Evolutionary conservation across 2,329 filamentous ascomycete species (phyloP).

Genomic region (Nannizziopsis arthrosporioides): DNA sequence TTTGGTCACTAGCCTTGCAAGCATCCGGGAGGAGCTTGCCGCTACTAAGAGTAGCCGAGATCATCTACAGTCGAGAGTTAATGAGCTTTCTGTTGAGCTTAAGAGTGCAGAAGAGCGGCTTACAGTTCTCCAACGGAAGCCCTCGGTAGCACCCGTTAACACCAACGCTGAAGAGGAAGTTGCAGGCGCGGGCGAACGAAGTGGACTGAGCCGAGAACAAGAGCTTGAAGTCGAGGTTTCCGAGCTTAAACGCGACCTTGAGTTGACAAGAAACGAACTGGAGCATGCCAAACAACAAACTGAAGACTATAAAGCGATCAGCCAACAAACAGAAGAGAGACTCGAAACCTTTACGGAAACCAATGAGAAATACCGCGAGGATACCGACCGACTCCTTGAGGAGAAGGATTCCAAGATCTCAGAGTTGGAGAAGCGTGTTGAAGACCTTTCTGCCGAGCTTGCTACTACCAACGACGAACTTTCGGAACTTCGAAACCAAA

Average conservation of each 20-base stretch:
- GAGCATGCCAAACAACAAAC: constrained; percentile 69
- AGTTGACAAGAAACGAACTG: constrained; percentile 66
- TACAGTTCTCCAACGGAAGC: constrained; percentile 67
- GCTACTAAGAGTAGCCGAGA: constrained; percentile 78
- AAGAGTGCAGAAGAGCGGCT: constrained; percentile 80
- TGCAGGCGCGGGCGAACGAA: constrained; percentile 43
- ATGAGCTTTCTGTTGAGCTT: constrained; percentile 79
- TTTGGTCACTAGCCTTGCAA: constrained; percentile 64
- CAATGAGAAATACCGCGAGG: constrained; percentile 76
- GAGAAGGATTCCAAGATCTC: constrained; percentile 70
- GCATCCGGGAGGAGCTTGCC: constrained; percentile 75
- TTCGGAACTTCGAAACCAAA: constrained; percentile 64
- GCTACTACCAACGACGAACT: constrained; percentile 71
- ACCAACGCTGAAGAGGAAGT: constrained; percentile 32
- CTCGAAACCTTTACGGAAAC: constrained; percentile 66
- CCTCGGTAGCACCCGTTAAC: constrained; percentile 49
- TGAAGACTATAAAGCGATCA: constrained; percentile 80
- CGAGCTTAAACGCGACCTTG: constrained; percentile 76
- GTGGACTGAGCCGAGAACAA: constrained; percentile 55
- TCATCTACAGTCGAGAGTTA: constrained; percentile 75
- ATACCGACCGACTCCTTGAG: constrained; percentile 62
- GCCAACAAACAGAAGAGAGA: constrained; percentile 76
- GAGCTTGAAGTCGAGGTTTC: constrained; percentile 74
- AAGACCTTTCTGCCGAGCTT: constrained; percentile 74
- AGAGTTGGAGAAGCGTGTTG: constrained; percentile 70